Conservation (phyloP, 129 eudicot genomes). For the Tagetes patula region DNA sequence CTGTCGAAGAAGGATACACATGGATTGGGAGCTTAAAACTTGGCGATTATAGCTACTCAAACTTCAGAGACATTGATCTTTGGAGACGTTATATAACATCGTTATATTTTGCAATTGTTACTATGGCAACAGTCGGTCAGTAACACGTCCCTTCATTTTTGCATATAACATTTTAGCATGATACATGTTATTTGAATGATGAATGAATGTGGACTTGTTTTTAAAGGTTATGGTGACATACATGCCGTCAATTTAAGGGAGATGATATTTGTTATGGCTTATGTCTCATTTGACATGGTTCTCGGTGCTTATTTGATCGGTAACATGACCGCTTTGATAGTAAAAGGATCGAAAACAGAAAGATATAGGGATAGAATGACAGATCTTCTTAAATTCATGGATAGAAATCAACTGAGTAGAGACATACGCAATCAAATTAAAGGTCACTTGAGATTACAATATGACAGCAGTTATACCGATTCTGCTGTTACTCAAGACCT, state of each 20-base stretch:
- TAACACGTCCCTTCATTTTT: neutral
- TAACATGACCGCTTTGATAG: slow-evolving; percentile 94
- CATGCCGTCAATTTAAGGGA: slow-evolving; percentile 95
- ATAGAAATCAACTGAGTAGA: slow-evolving; percentile 68
- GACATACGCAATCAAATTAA: slow-evolving; percentile 73
- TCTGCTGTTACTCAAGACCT: slow-evolving; percentile 76
- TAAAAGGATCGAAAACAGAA: slow-evolving; percentile 94
- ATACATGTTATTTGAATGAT: slow-evolving; percentile 12
- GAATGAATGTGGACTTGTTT: slow-evolving; percentile 11
- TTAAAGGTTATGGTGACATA: slow-evolving; percentile 90
- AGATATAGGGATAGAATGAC: slow-evolving; percentile 86
- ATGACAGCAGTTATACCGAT: slow-evolving; percentile 82
- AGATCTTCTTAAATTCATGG: slow-evolving; percentile 74
- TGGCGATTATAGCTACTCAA: slow-evolving; percentile 78
- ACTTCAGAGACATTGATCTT: slow-evolving; percentile 78
- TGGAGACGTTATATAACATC: slow-evolving; percentile 80
- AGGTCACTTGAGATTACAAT: slow-evolving; percentile 72
- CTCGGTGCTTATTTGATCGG: slow-evolving; percentile 96
- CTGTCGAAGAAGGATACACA: slow-evolving; percentile 69
- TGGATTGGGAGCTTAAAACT: slow-evolving; percentile 91
- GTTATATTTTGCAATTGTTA: slow-evolving; percentile 79
- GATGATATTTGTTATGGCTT: slow-evolving; percentile 87
- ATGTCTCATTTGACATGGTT: slow-evolving; percentile 93
- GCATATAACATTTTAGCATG: slow-evolving; percentile 5
- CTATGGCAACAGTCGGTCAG: slow-evolving; percentile 97